phyloP scores from a whole-genome alignment of 1,284 basidiomycete genomes.

The Malassezia cuniculi region DNA sequence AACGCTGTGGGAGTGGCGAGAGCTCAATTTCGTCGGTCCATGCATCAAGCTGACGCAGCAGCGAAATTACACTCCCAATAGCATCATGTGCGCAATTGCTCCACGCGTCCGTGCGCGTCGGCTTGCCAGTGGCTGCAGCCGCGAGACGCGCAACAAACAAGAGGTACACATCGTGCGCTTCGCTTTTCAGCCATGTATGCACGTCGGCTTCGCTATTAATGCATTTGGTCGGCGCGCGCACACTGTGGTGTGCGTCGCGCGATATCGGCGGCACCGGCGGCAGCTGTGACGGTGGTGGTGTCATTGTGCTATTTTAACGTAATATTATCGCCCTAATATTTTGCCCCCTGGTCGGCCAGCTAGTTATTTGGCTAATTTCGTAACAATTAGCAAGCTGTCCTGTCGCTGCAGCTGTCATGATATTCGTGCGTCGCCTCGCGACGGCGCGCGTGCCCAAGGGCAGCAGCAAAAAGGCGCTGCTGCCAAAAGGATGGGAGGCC shows the following conservation, averaged over 20 bases:
- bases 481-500: constrained; percentile 46
- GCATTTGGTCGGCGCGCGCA: constrained; percentile 19
- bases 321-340: too few species aligned
- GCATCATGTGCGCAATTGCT: not conserved
- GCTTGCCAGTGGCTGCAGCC: constrained; percentile 34
- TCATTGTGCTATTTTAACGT: too few species aligned
- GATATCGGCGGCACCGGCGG: constrained; percentile 18
- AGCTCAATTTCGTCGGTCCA: constrained; percentile 78
- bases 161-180: constrained; percentile 28
- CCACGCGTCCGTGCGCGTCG: constrained; percentile 14
- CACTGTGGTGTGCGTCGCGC: constrained; percentile 8
- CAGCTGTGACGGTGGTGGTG: too few species aligned
- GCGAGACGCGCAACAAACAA: constrained; percentile 39
- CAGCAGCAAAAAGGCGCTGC: constrained; percentile 7
- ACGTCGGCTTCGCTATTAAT: constrained; percentile 43
- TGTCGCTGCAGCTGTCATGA: too few species aligned
- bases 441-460: too few species aligned
- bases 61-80: constrained; percentile 48
- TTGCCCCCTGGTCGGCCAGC: too few species aligned
- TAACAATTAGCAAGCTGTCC: too few species aligned
- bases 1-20: constrained; percentile 68
- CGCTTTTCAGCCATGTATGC: constrained; percentile 28
- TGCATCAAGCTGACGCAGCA: constrained; percentile 59
- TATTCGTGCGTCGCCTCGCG: too few species aligned
- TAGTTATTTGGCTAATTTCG: too few species aligned